phyloP scores from a whole-genome alignment of 345 rosid genomes.

The Raphanus sativus region DNA sequence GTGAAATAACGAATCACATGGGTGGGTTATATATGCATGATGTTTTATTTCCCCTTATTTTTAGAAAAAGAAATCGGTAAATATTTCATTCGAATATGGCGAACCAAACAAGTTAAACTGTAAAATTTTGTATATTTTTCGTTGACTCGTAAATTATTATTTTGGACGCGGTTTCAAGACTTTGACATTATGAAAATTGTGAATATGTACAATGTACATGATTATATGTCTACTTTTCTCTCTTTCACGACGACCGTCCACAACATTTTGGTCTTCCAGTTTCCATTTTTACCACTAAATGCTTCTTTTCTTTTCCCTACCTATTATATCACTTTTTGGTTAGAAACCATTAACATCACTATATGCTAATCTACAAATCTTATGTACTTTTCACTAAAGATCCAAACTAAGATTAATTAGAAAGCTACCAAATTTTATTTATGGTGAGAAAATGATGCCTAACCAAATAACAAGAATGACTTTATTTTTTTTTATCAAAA shows the following conservation, averaged over 20 bases:
- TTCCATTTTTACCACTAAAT: constrained; percentile 8
- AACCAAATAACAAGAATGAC: constrained; percentile 2
- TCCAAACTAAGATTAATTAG: not conserved
- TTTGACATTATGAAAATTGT: constrained; percentile 16
- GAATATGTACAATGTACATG: not conserved
- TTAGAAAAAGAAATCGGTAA: not conserved
- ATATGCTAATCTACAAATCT: not conserved
- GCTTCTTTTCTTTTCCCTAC: not conserved
- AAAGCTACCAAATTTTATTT: constrained; percentile 13
- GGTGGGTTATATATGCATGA: not conserved
- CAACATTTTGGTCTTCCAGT: constrained; percentile 22
- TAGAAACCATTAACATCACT: not conserved
- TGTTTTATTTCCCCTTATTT: not conserved
- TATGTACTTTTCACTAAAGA: not conserved
- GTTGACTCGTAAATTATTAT: not conserved
- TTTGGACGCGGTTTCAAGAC: constrained; percentile 20
- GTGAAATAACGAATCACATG: not conserved
- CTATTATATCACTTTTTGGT: not conserved
- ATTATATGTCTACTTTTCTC: not conserved
- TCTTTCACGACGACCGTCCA: constrained; percentile 12
- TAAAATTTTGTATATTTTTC: too few species aligned
- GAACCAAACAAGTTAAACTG: too few species aligned
- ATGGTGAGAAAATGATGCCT: constrained; percentile 8
- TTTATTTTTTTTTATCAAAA: not conserved
- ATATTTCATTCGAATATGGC: too few species aligned